These are phyloP conservation scores for Mycothermus thermophilus DNA, from an alignment of 495 filamentous ascomycete genomes.

Conservation along the genomic window DNA sequence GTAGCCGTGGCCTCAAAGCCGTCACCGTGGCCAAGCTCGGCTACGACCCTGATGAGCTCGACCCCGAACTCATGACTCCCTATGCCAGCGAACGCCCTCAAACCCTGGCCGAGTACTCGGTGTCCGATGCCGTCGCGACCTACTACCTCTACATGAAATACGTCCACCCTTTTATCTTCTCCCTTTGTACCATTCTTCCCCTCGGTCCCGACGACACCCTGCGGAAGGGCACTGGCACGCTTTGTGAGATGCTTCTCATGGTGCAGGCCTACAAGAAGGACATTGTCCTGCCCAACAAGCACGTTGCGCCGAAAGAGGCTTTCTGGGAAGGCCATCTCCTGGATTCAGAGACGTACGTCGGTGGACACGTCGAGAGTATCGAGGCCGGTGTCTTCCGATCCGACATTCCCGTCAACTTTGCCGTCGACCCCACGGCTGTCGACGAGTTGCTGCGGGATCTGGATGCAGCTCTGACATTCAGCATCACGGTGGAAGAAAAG, in stretches of 20 bases:
- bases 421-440: conserved; percentile 69
- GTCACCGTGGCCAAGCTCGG: conserved; percentile 95
- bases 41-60: conserved; percentile 95
- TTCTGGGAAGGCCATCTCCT: conserved; percentile 96
- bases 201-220: conserved; percentile 84
- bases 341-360: conserved; percentile 95
- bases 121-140: conserved; percentile 96
- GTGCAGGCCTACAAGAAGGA: conserved; percentile 88
- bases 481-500: conserved; percentile 85
- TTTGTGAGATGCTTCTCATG: conserved; percentile 99
- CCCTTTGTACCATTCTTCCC: conserved; percentile 90
- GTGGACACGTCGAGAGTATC: conserved; percentile 98
- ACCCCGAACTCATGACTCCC: conserved; percentile 93
- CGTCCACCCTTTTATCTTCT: conserved; percentile 98
- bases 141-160: conserved; percentile 99
- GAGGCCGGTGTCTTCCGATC: conserved; percentile 94
- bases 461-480: conserved; percentile 83
- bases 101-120: conserved; percentile 90
- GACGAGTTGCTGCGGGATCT: conserved; percentile 80
- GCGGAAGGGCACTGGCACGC: conserved; percentile 89
- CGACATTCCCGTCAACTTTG: conserved; percentile 89
- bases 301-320: conserved; percentile 74
- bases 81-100: conserved; percentile 89
- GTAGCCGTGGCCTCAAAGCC: conserved; percentile 92
- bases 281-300: conserved; percentile 93